These are phyloP conservation scores for Daldinia caldariorum DNA, from an alignment of 495 filamentous ascomycete genomes.

Conservation along the genomic window DNA sequence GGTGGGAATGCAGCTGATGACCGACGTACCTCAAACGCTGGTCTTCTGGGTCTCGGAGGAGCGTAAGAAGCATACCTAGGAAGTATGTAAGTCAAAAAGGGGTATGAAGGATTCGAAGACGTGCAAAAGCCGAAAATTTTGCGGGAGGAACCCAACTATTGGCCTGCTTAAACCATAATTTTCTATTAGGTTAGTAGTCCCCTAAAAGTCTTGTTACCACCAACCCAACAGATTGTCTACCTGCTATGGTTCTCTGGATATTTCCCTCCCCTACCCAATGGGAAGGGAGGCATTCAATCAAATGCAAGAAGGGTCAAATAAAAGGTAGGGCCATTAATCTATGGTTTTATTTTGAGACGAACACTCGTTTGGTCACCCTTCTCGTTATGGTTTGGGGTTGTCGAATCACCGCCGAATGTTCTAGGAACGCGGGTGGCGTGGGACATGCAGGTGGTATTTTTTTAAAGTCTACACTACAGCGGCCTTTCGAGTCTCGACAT, in stretches of 20 bases:
- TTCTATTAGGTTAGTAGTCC: conserved; percentile 7
- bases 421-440: conserved; percentile 32
- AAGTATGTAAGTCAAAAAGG: conserved; percentile 9
- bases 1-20: conserved; percentile 20
- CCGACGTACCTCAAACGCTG: conserved; percentile 23
- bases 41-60: conserved; percentile 26
- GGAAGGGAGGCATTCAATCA: conserved; percentile 19
- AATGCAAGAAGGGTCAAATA: conserved; percentile 37
- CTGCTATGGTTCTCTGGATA: conserved; percentile 4
- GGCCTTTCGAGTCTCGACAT: conserved; percentile 22
- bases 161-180: conserved; percentile 16
- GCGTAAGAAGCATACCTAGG: conserved; percentile 6
- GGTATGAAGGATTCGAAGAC: conserved; percentile 31
- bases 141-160: conserved; percentile 24
- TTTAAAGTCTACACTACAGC: conserved; percentile 28
- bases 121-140: conserved; percentile 27
- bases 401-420: conserved; percentile 45
- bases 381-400: conserved; percentile 18
- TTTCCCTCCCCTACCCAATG: conserved; percentile 34
- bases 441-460: conserved; percentile 30
- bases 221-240: not conserved
- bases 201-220: conserved; percentile 30
- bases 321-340: conserved; percentile 34
- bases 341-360: conserved; percentile 28
- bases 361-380: conserved; percentile 13